Conservation (phyloP, 805 yeast genomes). For the Pichia occidentalis region DNA sequence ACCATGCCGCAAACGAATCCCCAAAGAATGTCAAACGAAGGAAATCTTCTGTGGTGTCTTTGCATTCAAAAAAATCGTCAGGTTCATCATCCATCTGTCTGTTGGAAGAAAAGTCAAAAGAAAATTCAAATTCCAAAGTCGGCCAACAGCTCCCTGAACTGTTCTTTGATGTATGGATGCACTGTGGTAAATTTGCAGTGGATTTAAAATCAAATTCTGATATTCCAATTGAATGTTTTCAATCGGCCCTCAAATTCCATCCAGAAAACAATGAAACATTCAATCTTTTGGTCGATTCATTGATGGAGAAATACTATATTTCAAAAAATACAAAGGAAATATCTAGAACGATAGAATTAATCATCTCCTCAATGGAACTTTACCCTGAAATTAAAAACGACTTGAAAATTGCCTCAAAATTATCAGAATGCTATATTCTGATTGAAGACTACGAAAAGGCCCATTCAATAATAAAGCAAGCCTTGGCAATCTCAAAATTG, state of each 20-base stretch:
- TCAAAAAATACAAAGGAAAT: constrained; percentile 5
- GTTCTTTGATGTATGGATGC: constrained; percentile 35
- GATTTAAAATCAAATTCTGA: constrained; percentile 32
- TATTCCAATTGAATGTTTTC: constrained; percentile 39
- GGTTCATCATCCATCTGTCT: neutral
- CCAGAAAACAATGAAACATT: constrained; percentile 37
- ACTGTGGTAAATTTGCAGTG: constrained; percentile 41
- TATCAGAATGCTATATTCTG: constrained; percentile 45
- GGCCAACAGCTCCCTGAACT: neutral
- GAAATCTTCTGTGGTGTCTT: constrained; percentile 1
- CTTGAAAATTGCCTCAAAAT: constrained; percentile 39
- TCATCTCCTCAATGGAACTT: constrained; percentile 33
- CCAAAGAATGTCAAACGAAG: neutral
- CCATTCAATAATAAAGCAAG: constrained; percentile 28
- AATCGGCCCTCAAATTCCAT: constrained; percentile 36
- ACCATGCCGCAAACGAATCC: too few species aligned
- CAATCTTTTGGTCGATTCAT: constrained; percentile 36
- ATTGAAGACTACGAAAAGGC: constrained; percentile 46
- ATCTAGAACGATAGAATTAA: constrained; percentile 33
- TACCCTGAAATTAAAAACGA: constrained; percentile 36
- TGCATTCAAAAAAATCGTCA: constrained; percentile 1
- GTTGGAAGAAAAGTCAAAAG: too few species aligned
- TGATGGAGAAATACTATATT: constrained; percentile 5
- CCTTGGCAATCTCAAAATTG: constrained; percentile 19
- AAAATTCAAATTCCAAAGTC: too few species aligned